phyloP scores from a whole-genome alignment of 2,329 filamentous ascomycete species.

The Claviceps lovelessii region DNA sequence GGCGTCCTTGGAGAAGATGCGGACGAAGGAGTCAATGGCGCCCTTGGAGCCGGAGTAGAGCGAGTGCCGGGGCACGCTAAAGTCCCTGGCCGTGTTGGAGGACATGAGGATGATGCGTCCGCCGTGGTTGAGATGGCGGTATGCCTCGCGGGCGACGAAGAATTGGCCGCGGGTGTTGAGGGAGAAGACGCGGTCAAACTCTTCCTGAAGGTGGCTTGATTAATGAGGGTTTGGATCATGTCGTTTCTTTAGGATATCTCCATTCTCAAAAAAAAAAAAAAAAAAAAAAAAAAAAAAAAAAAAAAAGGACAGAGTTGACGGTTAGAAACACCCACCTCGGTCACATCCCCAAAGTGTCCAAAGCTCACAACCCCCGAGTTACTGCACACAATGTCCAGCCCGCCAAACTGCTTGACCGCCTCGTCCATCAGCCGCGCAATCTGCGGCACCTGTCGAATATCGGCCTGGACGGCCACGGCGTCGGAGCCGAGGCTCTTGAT shows the following conservation, averaged over 20 bases:
- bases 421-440: slow-evolving; percentile 49
- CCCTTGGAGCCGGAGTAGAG: slow-evolving; percentile 66
- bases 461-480: slow-evolving; percentile 51
- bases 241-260: neutral
- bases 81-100: slow-evolving; percentile 52
- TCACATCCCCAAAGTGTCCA: neutral
- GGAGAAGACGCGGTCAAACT: slow-evolving; percentile 57
- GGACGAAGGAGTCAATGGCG: slow-evolving; percentile 62
- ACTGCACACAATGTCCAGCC: slow-evolving; percentile 55
- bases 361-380: slow-evolving; percentile 37
- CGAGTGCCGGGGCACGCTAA: slow-evolving; percentile 55
- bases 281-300: no score
- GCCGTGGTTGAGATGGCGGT: slow-evolving; percentile 52
- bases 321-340: neutral
- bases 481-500: slow-evolving; percentile 43
- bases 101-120: slow-evolving; percentile 62
- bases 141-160: slow-evolving; percentile 57
- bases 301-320: no score
- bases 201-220: slow-evolving; percentile 30
- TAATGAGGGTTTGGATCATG: neutral
- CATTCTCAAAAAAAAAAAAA: neutral
- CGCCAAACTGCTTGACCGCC: slow-evolving; percentile 48
- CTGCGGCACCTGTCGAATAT: slow-evolving; percentile 49
- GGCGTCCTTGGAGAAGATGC: slow-evolving; percentile 58
- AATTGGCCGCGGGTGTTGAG: slow-evolving; percentile 57